These are phyloP conservation scores for Calonectria multiphialidica DNA, from an alignment of 2,329 filamentous ascomycete species.

Conservation along the genomic window DNA sequence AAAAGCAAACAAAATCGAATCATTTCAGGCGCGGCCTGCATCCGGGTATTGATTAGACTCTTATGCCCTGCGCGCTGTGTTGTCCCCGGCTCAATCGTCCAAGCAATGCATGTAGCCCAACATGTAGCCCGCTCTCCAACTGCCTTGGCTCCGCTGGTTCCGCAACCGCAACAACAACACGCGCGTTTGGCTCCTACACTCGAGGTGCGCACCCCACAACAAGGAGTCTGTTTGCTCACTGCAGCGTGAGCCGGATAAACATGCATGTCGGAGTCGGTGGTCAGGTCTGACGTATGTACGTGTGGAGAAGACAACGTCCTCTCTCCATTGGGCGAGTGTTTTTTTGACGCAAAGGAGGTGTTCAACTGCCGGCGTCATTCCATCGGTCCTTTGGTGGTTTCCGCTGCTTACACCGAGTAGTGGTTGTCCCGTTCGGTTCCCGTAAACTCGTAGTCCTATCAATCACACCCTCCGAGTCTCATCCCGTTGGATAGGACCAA, in stretches of 20 bases:
- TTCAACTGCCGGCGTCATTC: background rate
- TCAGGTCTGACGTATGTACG: conserved; percentile 1
- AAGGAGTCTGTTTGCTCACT: background rate
- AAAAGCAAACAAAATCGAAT: conserved; percentile 7
- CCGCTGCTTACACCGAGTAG: background rate
- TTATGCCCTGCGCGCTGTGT: background rate
- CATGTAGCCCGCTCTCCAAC: background rate
- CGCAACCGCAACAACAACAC: background rate
- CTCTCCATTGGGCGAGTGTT: background rate
- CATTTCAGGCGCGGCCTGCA: background rate
- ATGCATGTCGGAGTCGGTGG: background rate
- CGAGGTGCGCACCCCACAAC: background rate
- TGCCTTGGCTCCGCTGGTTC: background rate
- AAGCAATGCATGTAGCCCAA: background rate
- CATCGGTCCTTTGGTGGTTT: background rate
- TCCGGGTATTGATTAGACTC: background rate
- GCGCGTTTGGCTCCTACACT: background rate
- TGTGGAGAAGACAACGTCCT: background rate
- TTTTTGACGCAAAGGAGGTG: too few species aligned
- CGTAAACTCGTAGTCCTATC: background rate
- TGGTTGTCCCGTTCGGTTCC: background rate
- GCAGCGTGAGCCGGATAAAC: background rate
- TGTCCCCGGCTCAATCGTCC: background rate
- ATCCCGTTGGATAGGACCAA: background rate
- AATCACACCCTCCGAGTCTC: background rate